These are phyloP conservation scores for Nicotiana paniculata DNA, from an alignment of 257 asterid genomes.

Conservation along the genomic window DNA sequence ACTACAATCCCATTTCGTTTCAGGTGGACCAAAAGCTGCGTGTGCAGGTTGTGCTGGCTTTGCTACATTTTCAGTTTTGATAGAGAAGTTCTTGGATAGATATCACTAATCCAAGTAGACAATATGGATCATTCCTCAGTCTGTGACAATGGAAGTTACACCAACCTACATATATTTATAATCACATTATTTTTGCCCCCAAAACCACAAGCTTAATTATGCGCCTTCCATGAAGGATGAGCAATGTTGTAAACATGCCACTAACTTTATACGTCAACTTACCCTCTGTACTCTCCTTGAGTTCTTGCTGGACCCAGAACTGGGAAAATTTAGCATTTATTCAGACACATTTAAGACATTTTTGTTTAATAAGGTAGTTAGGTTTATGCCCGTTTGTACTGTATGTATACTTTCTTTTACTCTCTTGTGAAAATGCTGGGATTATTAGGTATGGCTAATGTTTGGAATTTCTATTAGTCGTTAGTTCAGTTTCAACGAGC, in stretches of 20 bases:
- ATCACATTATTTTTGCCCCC: neutral
- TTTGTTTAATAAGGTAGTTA: neutral
- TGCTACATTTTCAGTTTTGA: constrained; percentile 48
- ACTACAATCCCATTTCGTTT: neutral
- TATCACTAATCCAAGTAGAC: constrained; percentile 9
- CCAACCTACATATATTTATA: neutral
- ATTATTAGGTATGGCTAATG: too few relatives aligned
- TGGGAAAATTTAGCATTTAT: neutral
- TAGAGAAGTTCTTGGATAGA: constrained; percentile 49
- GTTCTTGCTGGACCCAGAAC: neutral
- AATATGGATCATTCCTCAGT: neutral
- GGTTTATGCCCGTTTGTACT: neutral
- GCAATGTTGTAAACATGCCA: neutral
- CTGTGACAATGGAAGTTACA: neutral
- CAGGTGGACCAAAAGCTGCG: constrained; percentile 53
- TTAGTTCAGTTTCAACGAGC: too few relatives aligned
- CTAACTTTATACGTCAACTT: neutral
- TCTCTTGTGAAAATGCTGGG: neutral
- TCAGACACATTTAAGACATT: neutral
- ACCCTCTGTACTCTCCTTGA: neutral
- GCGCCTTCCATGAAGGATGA: neutral
- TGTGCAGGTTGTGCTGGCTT: constrained; percentile 50
- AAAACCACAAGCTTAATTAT: neutral
- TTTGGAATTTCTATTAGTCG: too few relatives aligned
- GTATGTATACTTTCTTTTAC: neutral